Evolutionary conservation across 768 basidiomycete species (phyloP).

Genomic region (Chalciporus chontae): DNA sequence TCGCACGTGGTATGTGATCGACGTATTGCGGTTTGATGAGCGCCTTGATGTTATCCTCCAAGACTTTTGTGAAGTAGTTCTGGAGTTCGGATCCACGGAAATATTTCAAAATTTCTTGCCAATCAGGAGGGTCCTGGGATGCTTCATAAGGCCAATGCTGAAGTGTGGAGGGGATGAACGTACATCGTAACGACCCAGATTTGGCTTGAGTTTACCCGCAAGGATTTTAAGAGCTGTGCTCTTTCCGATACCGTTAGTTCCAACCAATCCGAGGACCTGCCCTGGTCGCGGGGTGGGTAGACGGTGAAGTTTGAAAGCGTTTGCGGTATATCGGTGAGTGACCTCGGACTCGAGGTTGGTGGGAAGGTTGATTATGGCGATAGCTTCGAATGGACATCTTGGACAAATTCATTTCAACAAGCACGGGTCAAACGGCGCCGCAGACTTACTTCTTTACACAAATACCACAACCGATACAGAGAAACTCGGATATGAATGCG

Average conservation of each 20-base stretch:
- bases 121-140: slow-evolving; percentile 89
- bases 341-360: slow-evolving; percentile 96
- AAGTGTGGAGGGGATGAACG: slow-evolving; percentile 24
- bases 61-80: slow-evolving; percentile 98
- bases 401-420: background rate
- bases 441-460: slow-evolving; percentile 93
- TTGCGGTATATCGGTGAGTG: slow-evolving; percentile 97
- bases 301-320: slow-evolving; percentile 98
- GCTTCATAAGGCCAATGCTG: slow-evolving; percentile 1
- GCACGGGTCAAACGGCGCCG: background rate
- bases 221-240: slow-evolving; percentile 96
- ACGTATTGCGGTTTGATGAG: slow-evolving; percentile 99
- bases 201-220: slow-evolving; percentile 96
- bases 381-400: slow-evolving; percentile 99
- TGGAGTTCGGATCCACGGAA: slow-evolving; percentile 98
- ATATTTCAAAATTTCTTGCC: slow-evolving; percentile 97
- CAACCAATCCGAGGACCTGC: slow-evolving; percentile 97
- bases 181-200: slow-evolving; percentile 94
- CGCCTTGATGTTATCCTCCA: slow-evolving; percentile 98
- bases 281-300: slow-evolving; percentile 96
- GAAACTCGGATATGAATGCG: slow-evolving; percentile 96
- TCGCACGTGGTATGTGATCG: slow-evolving; percentile 94
- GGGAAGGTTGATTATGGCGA: slow-evolving; percentile 97
- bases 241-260: slow-evolving; percentile 99
- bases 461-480: slow-evolving; percentile 99